These are phyloP conservation scores for Rosa persica DNA, from an alignment of 306 rosid genomes.

Conservation along the genomic window DNA sequence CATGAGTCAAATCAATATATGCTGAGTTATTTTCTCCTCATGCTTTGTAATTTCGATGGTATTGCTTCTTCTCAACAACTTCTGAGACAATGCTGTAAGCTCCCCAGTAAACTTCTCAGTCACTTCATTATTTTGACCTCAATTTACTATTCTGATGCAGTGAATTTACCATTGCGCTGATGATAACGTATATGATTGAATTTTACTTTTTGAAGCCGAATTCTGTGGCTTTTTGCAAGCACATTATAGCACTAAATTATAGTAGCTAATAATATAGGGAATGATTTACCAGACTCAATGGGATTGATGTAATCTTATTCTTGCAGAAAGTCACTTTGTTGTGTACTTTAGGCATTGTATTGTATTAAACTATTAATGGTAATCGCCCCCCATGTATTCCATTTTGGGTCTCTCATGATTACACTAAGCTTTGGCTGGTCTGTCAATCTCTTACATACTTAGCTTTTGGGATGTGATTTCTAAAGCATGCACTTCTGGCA, in stretches of 20 bases:
- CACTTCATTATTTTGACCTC: background rate
- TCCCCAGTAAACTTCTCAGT: background rate
- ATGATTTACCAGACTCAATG: background rate
- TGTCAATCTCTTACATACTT: background rate
- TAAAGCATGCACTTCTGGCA: conserved; percentile 1
- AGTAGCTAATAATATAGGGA: background rate
- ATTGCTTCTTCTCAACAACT: background rate
- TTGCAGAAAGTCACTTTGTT: conserved; percentile 6
- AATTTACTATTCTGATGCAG: background rate
- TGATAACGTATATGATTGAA: conserved; percentile 23
- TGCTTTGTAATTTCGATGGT: background rate
- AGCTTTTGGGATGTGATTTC: conserved; percentile 2
- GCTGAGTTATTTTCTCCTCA: background rate
- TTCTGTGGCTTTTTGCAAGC: conserved; percentile 20
- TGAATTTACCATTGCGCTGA: conserved; percentile 4
- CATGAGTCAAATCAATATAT: background rate
- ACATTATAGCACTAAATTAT: background rate
- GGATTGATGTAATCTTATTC: conserved; percentile 14
- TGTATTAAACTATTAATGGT: background rate
- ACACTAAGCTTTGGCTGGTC: conserved; percentile 16
- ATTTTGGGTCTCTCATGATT: conserved; percentile 31
- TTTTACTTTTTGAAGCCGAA: conserved; percentile 6
- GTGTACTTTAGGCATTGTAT: background rate
- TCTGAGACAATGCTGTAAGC: background rate
- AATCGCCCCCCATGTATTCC: conserved; percentile 8